phyloP scores from a whole-genome alignment of 345 rosid species.

The Citrus glauca region DNA sequence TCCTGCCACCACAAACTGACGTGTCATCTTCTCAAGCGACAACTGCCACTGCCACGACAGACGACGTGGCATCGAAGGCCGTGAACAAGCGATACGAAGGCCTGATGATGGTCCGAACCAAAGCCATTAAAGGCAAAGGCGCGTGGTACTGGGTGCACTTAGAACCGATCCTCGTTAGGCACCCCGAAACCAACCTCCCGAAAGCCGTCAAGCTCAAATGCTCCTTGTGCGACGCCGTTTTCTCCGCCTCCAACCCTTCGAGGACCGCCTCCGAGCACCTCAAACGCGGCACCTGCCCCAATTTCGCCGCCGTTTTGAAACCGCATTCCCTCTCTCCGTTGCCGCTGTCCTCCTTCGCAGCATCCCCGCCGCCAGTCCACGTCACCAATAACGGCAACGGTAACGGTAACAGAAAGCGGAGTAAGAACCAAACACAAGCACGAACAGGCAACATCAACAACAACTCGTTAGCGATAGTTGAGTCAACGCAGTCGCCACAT shows the following conservation, averaged over 20 bases:
- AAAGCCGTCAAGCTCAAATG: constrained; percentile 58
- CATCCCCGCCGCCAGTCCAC: constrained; percentile 27
- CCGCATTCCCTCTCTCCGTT: constrained; percentile 35
- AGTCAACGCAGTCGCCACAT: constrained; percentile 41
- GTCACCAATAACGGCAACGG: constrained; percentile 5
- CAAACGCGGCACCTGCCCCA: constrained; percentile 51
- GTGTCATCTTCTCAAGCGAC: background rate
- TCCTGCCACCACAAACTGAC: constrained; percentile 18
- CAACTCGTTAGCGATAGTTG: constrained; percentile 42
- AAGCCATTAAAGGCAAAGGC: constrained; percentile 56
- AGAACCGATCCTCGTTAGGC: constrained; percentile 44
- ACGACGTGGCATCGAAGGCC: constrained; percentile 26
- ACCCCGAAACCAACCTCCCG: constrained; percentile 38
- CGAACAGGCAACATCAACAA: background rate
- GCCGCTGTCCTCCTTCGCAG: constrained; percentile 44
- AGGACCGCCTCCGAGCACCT: constrained; percentile 57
- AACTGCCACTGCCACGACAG: background rate
- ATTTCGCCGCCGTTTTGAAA: constrained; percentile 30
- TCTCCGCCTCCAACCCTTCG: constrained; percentile 58
- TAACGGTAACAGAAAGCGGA: constrained; percentile 40
- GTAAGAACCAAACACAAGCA: constrained; percentile 5
- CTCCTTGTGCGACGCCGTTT: constrained; percentile 43
- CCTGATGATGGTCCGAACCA: constrained; percentile 39
- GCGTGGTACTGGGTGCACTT: constrained; percentile 66
- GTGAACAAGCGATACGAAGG: constrained; percentile 29